Conservation (phyloP, 768 basidiomycete species). For the Inosperma sp. region DNA sequence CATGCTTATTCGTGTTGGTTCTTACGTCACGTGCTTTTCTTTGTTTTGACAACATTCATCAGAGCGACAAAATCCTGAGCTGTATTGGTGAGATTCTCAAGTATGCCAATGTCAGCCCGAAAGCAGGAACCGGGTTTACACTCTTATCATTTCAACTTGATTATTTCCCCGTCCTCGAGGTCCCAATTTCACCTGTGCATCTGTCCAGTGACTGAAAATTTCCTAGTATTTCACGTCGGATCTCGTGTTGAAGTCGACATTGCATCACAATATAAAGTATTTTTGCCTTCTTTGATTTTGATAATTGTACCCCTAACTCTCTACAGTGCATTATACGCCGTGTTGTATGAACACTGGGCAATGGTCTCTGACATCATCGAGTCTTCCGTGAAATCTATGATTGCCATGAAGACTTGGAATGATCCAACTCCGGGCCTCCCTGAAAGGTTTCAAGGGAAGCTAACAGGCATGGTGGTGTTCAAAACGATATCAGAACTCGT, state of each 20-base stretch:
- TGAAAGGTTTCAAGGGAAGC: conserved; percentile 8
- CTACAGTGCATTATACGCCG: conserved; percentile 41
- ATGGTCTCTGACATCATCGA: conserved; percentile 38
- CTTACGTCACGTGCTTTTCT: conserved; percentile 37
- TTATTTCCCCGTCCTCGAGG: conserved; percentile 48
- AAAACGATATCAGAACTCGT: conserved; percentile 44
- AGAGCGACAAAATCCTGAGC: conserved; percentile 26
- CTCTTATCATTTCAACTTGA: conserved; percentile 47
- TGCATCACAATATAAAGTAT: conserved; percentile 48
- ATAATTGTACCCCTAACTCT: conserved; percentile 3
- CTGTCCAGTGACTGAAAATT: background rate
- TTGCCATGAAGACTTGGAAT: conserved; percentile 35
- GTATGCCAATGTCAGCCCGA: conserved; percentile 35
- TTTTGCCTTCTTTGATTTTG: background rate
- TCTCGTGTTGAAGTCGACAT: conserved; percentile 52
- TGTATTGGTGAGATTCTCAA: conserved; percentile 17
- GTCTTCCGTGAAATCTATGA: conserved; percentile 33
- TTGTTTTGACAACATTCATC: conserved; percentile 31
- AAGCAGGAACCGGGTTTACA: background rate
- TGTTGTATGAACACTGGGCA: conserved; percentile 43
- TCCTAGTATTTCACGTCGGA: conserved; percentile 55
- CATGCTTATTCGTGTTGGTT: conserved; percentile 6
- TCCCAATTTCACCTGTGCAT: conserved; percentile 16
- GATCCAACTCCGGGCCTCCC: conserved; percentile 23
- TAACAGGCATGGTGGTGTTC: conserved; percentile 36